Conservation (phyloP, 2,329 filamentous ascomycete species). For the Colletotrichum horii region DNA sequence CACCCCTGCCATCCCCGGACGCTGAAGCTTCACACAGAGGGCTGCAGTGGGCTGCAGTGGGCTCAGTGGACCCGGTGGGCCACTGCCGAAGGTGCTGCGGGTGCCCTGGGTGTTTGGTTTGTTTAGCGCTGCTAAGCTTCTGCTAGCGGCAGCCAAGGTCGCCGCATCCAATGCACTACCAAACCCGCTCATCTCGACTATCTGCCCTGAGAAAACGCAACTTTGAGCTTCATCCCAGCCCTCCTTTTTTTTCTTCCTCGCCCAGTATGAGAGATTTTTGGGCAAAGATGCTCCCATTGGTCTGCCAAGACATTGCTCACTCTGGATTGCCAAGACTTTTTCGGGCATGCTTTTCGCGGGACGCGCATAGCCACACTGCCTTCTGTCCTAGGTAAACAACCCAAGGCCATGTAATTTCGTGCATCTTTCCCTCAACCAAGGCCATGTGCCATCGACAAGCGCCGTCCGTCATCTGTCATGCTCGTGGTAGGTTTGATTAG, state of each 20-base stretch:
- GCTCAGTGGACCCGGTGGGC: neutral
- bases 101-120: constrained; percentile 15
- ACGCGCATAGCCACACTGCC: neutral
- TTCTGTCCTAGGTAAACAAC: neutral
- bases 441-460: neutral
- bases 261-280: constrained; percentile 3
- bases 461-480: neutral
- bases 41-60: neutral
- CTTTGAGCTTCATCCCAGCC: neutral
- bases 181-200: neutral
- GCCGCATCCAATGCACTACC: constrained; percentile 16
- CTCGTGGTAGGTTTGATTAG: neutral
- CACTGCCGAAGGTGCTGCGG: neutral
- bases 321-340: constrained; percentile 2
- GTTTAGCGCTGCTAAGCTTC: constrained; percentile 22
- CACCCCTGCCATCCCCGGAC: constrained; percentile 7
- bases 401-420: neutral
- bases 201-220: constrained; percentile 16
- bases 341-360: neutral
- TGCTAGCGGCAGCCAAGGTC: constrained; percentile 17
- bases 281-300: constrained; percentile 5
- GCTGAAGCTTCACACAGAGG: neutral
- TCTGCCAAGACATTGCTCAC: constrained; percentile 12
- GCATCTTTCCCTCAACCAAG: neutral
- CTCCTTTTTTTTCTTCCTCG: neutral